phyloP scores from a whole-genome alignment of 2,329 filamentous ascomycete genomes.

The Scolecobasidium constrictum region DNA sequence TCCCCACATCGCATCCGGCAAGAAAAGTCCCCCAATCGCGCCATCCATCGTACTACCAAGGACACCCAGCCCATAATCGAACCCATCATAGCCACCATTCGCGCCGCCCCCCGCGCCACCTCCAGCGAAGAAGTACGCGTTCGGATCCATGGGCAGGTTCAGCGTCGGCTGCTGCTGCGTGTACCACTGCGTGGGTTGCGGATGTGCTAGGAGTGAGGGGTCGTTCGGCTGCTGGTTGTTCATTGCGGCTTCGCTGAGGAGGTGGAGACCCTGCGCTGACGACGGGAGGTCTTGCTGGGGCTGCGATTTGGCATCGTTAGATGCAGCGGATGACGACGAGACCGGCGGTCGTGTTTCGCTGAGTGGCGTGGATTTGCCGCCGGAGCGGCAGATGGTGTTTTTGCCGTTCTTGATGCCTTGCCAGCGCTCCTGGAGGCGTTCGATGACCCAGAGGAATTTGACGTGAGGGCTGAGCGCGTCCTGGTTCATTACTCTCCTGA shows the following conservation, averaged over 20 bases:
- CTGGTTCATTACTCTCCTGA: conserved; percentile 29
- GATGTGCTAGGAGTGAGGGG: neutral
- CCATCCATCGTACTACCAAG: conserved; percentile 8
- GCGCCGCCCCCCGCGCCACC: neutral
- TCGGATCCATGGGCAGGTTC: conserved; percentile 9
- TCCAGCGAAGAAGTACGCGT: conserved; percentile 5
- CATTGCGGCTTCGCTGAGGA: conserved; percentile 27
- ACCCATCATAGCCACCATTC: conserved; percentile 4
- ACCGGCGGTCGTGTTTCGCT: neutral
- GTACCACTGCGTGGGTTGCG: conserved; percentile 1
- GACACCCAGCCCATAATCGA: conserved; percentile 6
- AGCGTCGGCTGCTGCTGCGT: neutral
- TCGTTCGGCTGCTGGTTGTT: conserved; percentile 6
- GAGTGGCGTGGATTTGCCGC: conserved; percentile 11
- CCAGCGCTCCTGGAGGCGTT: conserved; percentile 17
- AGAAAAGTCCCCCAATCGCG: conserved; percentile 8
- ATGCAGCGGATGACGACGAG: neutral
- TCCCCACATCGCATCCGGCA: conserved; percentile 8
- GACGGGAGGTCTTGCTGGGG: conserved; percentile 3
- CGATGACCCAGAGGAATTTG: conserved; percentile 36
- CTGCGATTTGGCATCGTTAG: neutral
- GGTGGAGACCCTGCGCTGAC: conserved; percentile 20
- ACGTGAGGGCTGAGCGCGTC: conserved; percentile 32
- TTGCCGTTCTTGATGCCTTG: conserved; percentile 8
- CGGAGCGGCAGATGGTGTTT: conserved; percentile 12